Evolutionary conservation across 306 rosid genomes (phyloP).

Genomic region (Prunus salicina): DNA sequence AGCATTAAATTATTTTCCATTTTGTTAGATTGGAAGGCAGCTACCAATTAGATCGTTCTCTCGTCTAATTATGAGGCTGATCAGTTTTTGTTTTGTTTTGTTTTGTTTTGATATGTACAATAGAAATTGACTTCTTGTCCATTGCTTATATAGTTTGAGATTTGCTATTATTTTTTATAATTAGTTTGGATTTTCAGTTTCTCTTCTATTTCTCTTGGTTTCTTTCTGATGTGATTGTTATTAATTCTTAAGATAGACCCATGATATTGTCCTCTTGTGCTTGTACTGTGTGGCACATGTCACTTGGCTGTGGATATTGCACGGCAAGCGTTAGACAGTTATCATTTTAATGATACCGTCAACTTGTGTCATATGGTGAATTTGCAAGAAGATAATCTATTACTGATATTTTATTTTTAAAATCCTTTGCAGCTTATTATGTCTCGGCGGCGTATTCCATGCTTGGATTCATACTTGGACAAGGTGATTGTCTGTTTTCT

Average conservation of each 20-base stretch:
- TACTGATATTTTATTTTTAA: conserved; percentile 13
- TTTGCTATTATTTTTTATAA: neutral
- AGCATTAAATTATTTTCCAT: neutral
- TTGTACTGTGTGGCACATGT: neutral
- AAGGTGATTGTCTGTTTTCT: conserved; percentile 42
- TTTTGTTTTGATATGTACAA: neutral
- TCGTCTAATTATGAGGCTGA: neutral
- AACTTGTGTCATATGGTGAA: neutral
- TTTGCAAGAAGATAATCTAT: conserved; percentile 20
- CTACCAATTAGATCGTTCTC: no score
- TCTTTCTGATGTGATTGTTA: neutral
- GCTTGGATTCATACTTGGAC: conserved; percentile 95
- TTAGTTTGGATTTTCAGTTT: no score
- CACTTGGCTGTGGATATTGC: conserved; percentile 3
- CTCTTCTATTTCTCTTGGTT: neutral
- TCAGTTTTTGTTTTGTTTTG: neutral
- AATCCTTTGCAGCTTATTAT: conserved; percentile 69
- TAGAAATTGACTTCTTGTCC: neutral
- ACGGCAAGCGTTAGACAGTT: neutral
- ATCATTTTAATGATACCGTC: neutral
- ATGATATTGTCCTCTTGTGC: neutral
- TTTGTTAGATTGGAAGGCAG: neutral
- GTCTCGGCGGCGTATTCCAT: conserved; percentile 92
- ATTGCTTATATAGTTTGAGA: neutral
- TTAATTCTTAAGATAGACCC: neutral